phyloP scores from a whole-genome alignment of 345 rosid species.

The Clarkia xantiana region DNA sequence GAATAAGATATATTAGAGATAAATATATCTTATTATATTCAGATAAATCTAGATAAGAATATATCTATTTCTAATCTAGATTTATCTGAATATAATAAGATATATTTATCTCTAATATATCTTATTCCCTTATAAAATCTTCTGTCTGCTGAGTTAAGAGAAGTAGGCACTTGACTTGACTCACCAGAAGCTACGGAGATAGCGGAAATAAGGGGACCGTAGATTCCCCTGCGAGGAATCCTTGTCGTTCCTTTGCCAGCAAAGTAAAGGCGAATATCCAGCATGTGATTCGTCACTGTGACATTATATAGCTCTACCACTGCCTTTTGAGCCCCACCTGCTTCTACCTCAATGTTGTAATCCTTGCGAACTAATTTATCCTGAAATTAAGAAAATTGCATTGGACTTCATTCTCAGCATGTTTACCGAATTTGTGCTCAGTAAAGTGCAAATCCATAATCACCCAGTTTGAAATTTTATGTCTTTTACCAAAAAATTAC shows the following conservation, averaged over 20 bases:
- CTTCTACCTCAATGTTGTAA: constrained; percentile 19
- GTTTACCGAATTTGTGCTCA: too few relatives aligned
- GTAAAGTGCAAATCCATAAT: too few relatives aligned
- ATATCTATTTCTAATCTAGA: too few relatives aligned
- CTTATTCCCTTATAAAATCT: not conserved
- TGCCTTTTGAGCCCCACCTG: constrained; percentile 16
- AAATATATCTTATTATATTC: too few relatives aligned
- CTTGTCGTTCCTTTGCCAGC: constrained; percentile 33
- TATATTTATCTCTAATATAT: too few relatives aligned
- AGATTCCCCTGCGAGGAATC: constrained; percentile 19
- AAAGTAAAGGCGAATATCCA: constrained; percentile 31
- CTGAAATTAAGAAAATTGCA: constrained; percentile 10
- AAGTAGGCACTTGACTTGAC: not conserved
- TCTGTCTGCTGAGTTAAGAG: too few relatives aligned
- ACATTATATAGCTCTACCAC: constrained; percentile 10
- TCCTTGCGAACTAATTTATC: constrained; percentile 15
- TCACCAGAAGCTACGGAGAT: constrained; percentile 25
- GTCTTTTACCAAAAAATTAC: not conserved
- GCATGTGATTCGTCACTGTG: constrained; percentile 11
- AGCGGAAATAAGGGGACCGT: constrained; percentile 37
- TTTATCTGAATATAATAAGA: too few relatives aligned
- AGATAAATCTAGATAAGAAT: too few relatives aligned
- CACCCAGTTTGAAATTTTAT: not conserved
- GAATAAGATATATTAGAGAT: too few relatives aligned
- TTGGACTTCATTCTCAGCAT: too few relatives aligned